phyloP scores from a whole-genome alignment of 2,329 filamentous ascomycete genomes.

The Xylaria digitata region DNA sequence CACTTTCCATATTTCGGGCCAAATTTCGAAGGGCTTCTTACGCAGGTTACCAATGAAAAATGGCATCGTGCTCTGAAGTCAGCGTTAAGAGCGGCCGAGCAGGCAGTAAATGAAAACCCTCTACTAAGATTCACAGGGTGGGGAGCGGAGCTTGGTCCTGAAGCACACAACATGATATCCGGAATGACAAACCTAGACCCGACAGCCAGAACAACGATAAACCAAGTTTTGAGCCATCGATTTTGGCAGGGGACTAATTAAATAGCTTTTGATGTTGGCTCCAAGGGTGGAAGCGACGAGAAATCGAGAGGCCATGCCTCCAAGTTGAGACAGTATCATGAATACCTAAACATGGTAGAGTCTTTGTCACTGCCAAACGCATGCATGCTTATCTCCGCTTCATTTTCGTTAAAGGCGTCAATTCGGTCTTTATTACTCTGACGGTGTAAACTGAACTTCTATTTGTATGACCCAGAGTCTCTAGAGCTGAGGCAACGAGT shows the following conservation, averaged over 20 bases:
- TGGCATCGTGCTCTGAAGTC: constrained; percentile 29
- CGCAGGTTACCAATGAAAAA: constrained; percentile 46
- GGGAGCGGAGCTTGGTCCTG: constrained; percentile 18
- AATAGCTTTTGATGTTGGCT: constrained; percentile 10
- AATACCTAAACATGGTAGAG: no score
- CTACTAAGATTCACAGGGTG: constrained; percentile 45
- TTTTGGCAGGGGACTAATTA: constrained; percentile 12
- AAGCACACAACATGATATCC: constrained; percentile 50
- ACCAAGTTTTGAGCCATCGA: constrained; percentile 49
- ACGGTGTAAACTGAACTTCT: no score
- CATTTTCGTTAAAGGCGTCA: no score
- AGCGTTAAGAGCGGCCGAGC: constrained; percentile 22
- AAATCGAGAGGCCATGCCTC: constrained; percentile 15
- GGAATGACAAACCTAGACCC: constrained; percentile 51
- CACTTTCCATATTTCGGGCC: constrained; percentile 53
- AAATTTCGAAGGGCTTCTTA: constrained; percentile 48
- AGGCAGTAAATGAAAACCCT: constrained; percentile 44
- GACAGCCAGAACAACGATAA: constrained; percentile 47
- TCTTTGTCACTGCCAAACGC: neutral
- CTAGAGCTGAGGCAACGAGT: no score
- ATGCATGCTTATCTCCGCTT: neutral
- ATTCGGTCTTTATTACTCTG: no score
- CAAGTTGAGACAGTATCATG: constrained; percentile 12
- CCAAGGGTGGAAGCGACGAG: constrained; percentile 14
- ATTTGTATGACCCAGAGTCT: no score